phyloP scores from a whole-genome alignment of 1,139 yeast species.

The Martiniozyma asiatica region DNA sequence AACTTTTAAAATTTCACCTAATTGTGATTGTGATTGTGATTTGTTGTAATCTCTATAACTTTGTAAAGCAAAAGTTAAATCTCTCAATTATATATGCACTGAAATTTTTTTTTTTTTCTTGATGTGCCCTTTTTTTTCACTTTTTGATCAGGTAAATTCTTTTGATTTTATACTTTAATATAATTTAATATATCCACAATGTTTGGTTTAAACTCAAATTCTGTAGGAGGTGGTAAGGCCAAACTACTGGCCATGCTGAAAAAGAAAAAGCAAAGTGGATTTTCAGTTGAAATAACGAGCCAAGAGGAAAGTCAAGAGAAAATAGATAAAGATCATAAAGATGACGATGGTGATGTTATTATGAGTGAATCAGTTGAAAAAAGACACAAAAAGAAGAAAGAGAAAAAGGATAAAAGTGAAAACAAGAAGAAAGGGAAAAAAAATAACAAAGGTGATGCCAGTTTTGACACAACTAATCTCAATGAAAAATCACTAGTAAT shows the following conservation, averaged over 20 bases:
- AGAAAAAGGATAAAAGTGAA: neutral
- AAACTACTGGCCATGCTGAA: too few relatives aligned
- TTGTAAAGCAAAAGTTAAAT: too few relatives aligned
- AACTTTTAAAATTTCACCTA: too few relatives aligned
- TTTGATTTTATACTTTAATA: too few relatives aligned
- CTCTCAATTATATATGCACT: too few relatives aligned
- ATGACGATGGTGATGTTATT: neutral
- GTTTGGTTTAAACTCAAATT: constrained; percentile 4
- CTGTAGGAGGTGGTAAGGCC: neutral
- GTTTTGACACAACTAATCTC: too few relatives aligned
- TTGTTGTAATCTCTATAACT: too few relatives aligned
- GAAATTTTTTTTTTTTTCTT: neutral
- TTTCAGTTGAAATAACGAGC: constrained; percentile 1
- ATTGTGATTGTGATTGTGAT: too few relatives aligned
- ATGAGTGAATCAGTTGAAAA: neutral
- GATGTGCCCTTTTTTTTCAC: neutral
- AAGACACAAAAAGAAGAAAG: neutral
- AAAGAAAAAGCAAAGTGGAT: too few relatives aligned
- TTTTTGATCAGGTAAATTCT: neutral
- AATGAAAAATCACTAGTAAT: too few relatives aligned
- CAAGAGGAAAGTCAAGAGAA: neutral
- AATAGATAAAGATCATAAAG: neutral
- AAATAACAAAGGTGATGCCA: neutral
- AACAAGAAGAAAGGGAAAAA: neutral
- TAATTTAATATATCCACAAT: too few relatives aligned